These are phyloP conservation scores for Tulasnella sp. DNA, from an alignment of 768 basidiomycete species.

Conservation along the genomic window DNA sequence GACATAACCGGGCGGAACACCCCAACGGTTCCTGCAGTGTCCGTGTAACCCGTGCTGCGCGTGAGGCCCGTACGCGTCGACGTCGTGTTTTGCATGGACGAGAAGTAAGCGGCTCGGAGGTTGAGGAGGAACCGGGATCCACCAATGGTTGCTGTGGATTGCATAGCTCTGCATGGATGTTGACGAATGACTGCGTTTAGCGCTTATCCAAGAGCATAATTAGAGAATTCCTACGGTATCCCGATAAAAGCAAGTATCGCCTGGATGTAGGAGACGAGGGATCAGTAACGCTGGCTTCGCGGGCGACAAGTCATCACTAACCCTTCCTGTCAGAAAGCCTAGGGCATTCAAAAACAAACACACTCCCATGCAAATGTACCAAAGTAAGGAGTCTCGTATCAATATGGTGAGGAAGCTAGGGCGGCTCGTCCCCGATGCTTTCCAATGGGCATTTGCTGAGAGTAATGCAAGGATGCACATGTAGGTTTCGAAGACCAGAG, in stretches of 20 bases:
- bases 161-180: neutral
- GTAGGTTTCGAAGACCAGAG: neutral
- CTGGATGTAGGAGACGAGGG: neutral
- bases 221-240: neutral
- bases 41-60: neutral
- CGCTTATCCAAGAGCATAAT: neutral
- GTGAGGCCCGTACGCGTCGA: neutral
- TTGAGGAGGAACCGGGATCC: neutral
- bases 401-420: neutral
- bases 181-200: neutral
- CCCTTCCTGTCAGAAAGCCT: neutral
- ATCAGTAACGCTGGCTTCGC: neutral
- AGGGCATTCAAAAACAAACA: neutral
- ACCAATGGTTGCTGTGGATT: neutral
- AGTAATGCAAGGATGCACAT: neutral
- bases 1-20: neutral
- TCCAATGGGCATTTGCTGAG: neutral
- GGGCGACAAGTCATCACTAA: neutral
- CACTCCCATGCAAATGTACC: neutral
- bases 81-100: neutral
- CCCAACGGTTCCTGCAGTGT: neutral
- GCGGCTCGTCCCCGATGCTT: neutral
- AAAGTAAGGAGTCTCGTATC: neutral
- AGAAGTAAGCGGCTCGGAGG: constrained; percentile 1
- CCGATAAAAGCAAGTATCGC: neutral